Evolutionary conservation across 352 stramenopile genomes (phyloP), one percentile per base, ranked within the genome.

Genomic region (Pythium utonaiense): DNA sequence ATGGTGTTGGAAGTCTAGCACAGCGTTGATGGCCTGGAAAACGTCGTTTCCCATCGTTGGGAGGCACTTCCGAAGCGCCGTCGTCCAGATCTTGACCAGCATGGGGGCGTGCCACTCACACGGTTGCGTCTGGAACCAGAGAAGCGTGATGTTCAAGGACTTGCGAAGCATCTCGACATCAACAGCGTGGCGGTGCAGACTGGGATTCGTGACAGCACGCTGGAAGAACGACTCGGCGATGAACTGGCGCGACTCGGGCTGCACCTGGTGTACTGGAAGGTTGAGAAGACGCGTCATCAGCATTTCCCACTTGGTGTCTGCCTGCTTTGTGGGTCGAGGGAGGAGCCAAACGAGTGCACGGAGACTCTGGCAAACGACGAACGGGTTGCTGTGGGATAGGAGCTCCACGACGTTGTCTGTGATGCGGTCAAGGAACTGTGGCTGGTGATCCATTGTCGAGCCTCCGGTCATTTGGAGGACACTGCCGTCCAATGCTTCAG

Each of bases 271-370:
- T 14, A 75, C 69, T 7, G 80, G 77, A 10, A 91, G 71, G 7
- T 58, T 60, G 17, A 71, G 53, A 6, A 93, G 73, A 0, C 75
- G 70, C n/a, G 45, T 31, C 56, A 84, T 70, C 28, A 93, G 69
- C 34, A 63, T 45, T 14, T 61, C 64, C 76, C 78, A 89, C 44
- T 50, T 58, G 31, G 57, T 62, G 16, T 73, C 66, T 3, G 30
- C 41, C 3, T 52, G 50, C 8, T 44, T 63, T 1, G 50, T 24
- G 25, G 36, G 51, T 30, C 83, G 80, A 1, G 80, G 80, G 9
- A 93, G 61, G 28, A 93, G 64, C 83, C 83, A 93, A 19, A 93
- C 78, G 40, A 88, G 77, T 1, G 80, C 81, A 19, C 77, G 67
- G 22, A 93, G 69, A 48, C 72, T 80, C 49, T 90, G 77, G 52